These are phyloP conservation scores for Pleurotus sapidus DNA, from an alignment of 768 basidiomycete genomes.

Conservation along the genomic window DNA sequence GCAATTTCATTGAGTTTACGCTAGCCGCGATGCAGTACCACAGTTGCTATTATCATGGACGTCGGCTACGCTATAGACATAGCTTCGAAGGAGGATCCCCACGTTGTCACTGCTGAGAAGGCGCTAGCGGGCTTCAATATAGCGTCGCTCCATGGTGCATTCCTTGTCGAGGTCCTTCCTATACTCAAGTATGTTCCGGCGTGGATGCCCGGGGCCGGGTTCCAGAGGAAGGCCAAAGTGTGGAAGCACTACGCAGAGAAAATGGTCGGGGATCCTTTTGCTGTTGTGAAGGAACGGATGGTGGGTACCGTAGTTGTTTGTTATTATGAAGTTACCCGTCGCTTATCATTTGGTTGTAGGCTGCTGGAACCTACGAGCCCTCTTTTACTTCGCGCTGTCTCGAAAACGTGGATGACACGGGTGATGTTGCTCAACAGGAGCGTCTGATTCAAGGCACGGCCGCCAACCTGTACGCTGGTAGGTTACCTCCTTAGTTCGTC, in stretches of 20 bases:
- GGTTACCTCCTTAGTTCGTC: background rate
- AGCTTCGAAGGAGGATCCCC: constrained; percentile 37
- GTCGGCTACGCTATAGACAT: constrained; percentile 44
- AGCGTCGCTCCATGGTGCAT: constrained; percentile 38
- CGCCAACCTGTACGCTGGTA: constrained; percentile 33
- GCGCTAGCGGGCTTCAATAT: constrained; percentile 29
- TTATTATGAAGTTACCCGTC: background rate
- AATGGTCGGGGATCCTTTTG: constrained; percentile 31
- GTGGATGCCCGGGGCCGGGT: constrained; percentile 43
- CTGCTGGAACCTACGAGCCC: background rate
- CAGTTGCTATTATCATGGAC: constrained; percentile 6
- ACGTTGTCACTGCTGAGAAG: constrained; percentile 36
- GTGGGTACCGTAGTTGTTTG: constrained; percentile 13
- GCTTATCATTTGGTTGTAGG: background rate
- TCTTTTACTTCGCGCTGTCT: constrained; percentile 3
- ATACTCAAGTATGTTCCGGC: constrained; percentile 33
- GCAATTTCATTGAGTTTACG: background rate
- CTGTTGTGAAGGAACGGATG: constrained; percentile 20
- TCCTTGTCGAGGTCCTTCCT: constrained; percentile 42
- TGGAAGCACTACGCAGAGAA: constrained; percentile 25
- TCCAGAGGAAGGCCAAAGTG: constrained; percentile 30
- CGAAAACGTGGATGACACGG: background rate
- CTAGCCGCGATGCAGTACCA: background rate
- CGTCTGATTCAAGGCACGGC: constrained; percentile 32
- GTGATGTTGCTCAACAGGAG: constrained; percentile 4